Base-by-base conservation (phyloP, 768 basidiomycete genomes). In the Hygrocybe coccinea region DNA sequence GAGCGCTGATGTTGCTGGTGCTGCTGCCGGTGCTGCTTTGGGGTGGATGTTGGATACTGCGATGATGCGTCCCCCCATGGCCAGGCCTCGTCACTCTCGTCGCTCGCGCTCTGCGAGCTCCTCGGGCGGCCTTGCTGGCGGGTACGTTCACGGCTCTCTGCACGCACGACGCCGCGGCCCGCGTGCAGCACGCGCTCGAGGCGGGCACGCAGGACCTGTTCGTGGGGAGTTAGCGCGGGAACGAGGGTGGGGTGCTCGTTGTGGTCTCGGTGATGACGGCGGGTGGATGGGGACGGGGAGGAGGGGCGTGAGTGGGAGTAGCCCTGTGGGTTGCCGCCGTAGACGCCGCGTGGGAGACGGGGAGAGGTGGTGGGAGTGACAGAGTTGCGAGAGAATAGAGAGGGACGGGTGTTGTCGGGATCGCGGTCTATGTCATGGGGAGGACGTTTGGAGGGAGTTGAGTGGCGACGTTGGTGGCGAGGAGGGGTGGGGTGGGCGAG, bases 191-290 rank as follows among this genome's bases (percentile, higher is more conserved):
- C 81, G 1, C 76, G 67, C 68, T 84, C 83, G 15, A 84, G 67
- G 10, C 79, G 72, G 47, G 72, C 76, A 7, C 78, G 74, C 22
- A 84, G 71, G 21, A 79, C 83, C 43, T 78, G 79, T 61, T 78
- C 80, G 52, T 80, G 82, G 0, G 79, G 81, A 14, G 76, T 77
- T 62, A 76, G 37, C 1, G 50, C 33, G 25, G 41, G 50, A 34
- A 24, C 24, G 21, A 9, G 38, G 47, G 2, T 19, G 8, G 56
- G 21, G 69, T 69, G 36, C 15, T 50, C 4, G 38, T 3, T 22
- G 21, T 64, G 62, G 54, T 63, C 58, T 57, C 60, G 63, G 4
- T 52, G 62, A 51, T 33, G 46, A 21, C 33, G 44, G 44, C 19
- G 38, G n/a, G 34, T 29, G 7, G 39, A 22, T 14, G 44, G 21